Conservation (phyloP, 768 basidiomycete genomes). For the Phlebiopsis flavidoalba region DNA sequence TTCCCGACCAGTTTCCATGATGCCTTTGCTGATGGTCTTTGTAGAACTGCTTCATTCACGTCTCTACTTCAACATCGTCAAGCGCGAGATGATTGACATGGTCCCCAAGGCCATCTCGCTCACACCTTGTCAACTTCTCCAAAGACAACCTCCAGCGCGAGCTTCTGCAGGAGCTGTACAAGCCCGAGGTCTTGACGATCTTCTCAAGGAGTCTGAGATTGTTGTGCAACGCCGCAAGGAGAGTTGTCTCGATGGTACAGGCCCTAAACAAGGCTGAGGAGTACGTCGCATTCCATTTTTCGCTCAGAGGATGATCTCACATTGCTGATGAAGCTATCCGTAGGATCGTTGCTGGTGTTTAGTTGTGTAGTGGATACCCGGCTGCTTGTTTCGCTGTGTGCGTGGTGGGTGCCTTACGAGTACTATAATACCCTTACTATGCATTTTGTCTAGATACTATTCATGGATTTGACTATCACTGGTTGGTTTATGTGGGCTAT, state of each 20-base stretch:
- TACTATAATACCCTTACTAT: constrained; percentile 15
- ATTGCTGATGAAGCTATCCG: not conserved
- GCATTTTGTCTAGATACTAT: constrained; percentile 3
- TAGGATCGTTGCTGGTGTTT: constrained; percentile 65
- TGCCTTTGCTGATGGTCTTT: not conserved
- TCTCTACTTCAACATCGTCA: constrained; percentile 97
- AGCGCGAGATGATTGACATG: constrained; percentile 99
- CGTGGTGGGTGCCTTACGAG: constrained; percentile 9
- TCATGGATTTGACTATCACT: not conserved
- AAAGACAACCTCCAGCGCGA: constrained; percentile 95
- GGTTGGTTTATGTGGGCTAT: not conserved
- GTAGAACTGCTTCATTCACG: constrained; percentile 83
- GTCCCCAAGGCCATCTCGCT: constrained; percentile 93
- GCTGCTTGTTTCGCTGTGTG: not conserved
- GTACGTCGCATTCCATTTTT: constrained; percentile 44
- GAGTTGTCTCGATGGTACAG: constrained; percentile 84
- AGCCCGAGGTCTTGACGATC: constrained; percentile 90
- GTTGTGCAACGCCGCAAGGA: constrained; percentile 91
- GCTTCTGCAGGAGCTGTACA: constrained; percentile 93
- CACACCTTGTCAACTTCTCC: constrained; percentile 86
- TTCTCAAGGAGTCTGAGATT: constrained; percentile 91
- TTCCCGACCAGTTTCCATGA: not conserved
- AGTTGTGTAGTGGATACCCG: not conserved
- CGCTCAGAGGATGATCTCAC: not conserved
- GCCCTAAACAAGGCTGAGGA: constrained; percentile 97